phyloP scores from a whole-genome alignment of 148 eudicot genomes.

The Suaeda aralocaspica region DNA sequence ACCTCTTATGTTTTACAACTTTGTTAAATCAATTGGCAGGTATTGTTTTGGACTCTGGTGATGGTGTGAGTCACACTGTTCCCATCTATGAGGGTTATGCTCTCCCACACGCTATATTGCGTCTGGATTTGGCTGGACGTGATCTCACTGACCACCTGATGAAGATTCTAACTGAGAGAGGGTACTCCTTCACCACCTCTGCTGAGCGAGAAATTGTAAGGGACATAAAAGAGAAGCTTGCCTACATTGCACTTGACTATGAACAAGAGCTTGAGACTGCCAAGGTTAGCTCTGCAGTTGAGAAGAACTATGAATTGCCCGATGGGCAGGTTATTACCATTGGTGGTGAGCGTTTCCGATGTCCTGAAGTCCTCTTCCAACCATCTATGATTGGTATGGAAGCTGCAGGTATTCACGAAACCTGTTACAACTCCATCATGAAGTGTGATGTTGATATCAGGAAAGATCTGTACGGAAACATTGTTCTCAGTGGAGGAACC shows the following conservation, averaged over 20 bases:
- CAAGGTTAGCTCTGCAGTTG: slow-evolving; percentile 56
- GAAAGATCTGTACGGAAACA: slow-evolving; percentile 47
- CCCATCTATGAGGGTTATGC: no score
- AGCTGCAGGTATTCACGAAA: slow-evolving; percentile 56
- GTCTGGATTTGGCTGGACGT: slow-evolving; percentile 60
- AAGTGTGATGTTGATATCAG: no score
- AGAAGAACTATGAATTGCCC: slow-evolving; percentile 62
- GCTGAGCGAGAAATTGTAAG: slow-evolving; percentile 67
- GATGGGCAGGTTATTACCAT: no score
- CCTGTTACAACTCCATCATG: slow-evolving; percentile 46
- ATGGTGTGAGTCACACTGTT: no score
- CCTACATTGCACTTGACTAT: slow-evolving; percentile 54
- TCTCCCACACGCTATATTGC: no score
- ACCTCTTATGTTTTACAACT: not conserved
- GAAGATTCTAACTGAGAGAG: slow-evolving; percentile 56
- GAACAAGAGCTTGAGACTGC: slow-evolving; percentile 58
- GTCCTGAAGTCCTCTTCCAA: slow-evolving; percentile 71
- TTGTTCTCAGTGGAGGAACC: slow-evolving; percentile 59
- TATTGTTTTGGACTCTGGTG: no score
- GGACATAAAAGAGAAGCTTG: slow-evolving; percentile 51
- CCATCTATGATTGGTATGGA: slow-evolving; percentile 69
- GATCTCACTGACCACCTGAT: slow-evolving; percentile 54
- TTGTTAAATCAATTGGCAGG: slow-evolving; percentile 24
- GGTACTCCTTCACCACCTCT: slow-evolving; percentile 49
- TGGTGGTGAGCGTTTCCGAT: slow-evolving; percentile 62